Evolutionary conservation across 805 yeast genomes (phyloP).

Genomic region (Henningerozyma blattae): DNA sequence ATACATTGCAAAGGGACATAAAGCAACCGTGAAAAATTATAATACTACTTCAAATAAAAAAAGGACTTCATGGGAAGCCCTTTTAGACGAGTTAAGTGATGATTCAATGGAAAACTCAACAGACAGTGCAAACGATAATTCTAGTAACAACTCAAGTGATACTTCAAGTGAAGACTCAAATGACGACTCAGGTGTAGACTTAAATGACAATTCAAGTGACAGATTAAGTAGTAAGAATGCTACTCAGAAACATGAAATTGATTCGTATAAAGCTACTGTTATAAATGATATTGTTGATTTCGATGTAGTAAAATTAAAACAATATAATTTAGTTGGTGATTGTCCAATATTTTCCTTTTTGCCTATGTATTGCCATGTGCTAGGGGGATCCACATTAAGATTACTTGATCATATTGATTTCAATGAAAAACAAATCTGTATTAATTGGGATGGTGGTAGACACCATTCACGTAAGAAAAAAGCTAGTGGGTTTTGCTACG

Average conservation of each 20-base stretch:
- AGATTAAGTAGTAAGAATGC: not conserved
- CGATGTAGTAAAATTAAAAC: slow-evolving; percentile 8
- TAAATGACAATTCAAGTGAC: not conserved
- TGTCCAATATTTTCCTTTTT: slow-evolving; percentile 51
- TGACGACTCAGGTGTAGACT: not conserved
- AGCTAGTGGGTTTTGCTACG: slow-evolving; percentile 64
- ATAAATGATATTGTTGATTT: slow-evolving; percentile 3
- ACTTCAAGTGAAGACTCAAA: not conserved
- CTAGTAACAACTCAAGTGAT: not conserved
- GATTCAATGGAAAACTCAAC: too few species aligned
- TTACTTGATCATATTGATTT: slow-evolving; percentile 30
- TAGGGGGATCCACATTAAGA: slow-evolving; percentile 48
- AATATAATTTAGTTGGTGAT: slow-evolving; percentile 45
- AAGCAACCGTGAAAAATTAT: not conserved
- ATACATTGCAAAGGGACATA: not conserved
- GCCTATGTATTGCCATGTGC: slow-evolving; percentile 33
- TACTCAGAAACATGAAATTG: slow-evolving; percentile 2
- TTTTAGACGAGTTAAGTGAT: not conserved
- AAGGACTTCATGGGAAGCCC: not conserved
- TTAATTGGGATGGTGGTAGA: slow-evolving; percentile 74
- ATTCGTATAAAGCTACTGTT: too few species aligned
- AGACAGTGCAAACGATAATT: not conserved
- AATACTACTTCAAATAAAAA: not conserved
- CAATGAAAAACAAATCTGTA: slow-evolving; percentile 25
- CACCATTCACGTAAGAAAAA: slow-evolving; percentile 48